These are phyloP conservation scores for Rhexocercosporidium sp. DNA, from an alignment of 2,329 filamentous ascomycete species.

Conservation along the genomic window DNA sequence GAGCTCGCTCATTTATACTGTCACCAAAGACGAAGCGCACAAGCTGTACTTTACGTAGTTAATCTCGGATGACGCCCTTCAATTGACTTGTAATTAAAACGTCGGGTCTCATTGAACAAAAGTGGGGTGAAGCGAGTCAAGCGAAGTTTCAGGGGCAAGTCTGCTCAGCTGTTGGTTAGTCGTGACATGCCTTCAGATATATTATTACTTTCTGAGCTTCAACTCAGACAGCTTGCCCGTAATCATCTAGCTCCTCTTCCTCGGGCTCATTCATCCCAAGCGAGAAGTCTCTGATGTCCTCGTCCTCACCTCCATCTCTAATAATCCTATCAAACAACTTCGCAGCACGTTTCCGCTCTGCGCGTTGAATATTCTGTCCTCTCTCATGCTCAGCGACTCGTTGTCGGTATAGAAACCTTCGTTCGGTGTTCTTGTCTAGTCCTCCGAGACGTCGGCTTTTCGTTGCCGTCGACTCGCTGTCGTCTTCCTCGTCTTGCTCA, in stretches of 20 bases:
- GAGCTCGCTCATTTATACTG: not conserved
- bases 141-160: not conserved
- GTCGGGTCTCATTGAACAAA: not conserved
- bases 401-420: slow-evolving; percentile 31
- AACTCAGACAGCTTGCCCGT: not conserved
- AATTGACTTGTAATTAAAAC: not conserved
- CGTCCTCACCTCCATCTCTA: slow-evolving; percentile 30
- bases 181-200: not conserved
- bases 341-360: slow-evolving; percentile 45
- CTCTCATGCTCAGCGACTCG: slow-evolving; percentile 32
- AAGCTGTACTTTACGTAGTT: not conserved
- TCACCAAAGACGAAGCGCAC: no score
- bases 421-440: slow-evolving; percentile 23
- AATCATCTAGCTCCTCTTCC: not conserved
- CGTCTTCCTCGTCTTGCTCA: slow-evolving; percentile 26
- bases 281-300: slow-evolving; percentile 26
- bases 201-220: not conserved
- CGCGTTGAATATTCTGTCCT: slow-evolving; percentile 34
- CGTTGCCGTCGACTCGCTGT: slow-evolving; percentile 23
- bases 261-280: slow-evolving; percentile 19
- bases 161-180: not conserved
- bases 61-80: not conserved
- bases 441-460: slow-evolving; percentile 28
- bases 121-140: slow-evolving; percentile 6
- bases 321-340: slow-evolving; percentile 47